Conservation (phyloP, 805 yeast genomes). For the Monosporozyma solicola region DNA sequence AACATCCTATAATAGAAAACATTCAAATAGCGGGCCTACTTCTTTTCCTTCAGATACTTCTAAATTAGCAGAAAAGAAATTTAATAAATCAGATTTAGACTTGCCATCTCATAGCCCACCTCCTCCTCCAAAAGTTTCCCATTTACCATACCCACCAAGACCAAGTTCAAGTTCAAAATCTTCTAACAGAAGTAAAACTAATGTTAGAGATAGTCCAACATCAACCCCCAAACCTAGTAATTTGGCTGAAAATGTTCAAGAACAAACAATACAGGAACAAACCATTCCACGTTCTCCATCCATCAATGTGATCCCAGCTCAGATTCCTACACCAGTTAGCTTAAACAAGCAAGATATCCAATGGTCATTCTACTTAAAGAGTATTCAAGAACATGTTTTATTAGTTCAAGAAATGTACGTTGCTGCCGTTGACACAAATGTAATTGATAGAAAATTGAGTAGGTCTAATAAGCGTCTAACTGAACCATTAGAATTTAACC, state of each 20-base stretch:
- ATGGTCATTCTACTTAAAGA: slow-evolving; percentile 47
- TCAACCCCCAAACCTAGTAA: not conserved
- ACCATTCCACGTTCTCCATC: slow-evolving; percentile 13
- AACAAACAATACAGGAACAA: not conserved
- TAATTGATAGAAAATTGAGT: slow-evolving; percentile 38
- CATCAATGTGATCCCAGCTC: not conserved
- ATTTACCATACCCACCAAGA: not conserved
- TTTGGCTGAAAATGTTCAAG: not conserved
- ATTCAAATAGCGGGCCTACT: slow-evolving; percentile 1
- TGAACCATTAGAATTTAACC: slow-evolving; percentile 32
- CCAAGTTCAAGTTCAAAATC: not conserved
- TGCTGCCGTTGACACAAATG: slow-evolving; percentile 36
- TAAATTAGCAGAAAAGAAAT: not conserved
- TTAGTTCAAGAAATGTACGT: slow-evolving; percentile 48
- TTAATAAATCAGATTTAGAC: not conserved
- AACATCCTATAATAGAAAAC: not conserved
- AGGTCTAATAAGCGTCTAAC: slow-evolving; percentile 48
- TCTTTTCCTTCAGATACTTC: not conserved
- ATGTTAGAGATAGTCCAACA: not conserved
- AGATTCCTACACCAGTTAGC: not conserved
- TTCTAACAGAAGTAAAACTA: not conserved
- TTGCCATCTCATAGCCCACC: not conserved
- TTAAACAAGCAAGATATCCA: slow-evolving; percentile 46
- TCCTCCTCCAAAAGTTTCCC: not conserved
- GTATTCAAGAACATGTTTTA: slow-evolving; percentile 51